phyloP scores from a whole-genome alignment of 257 asterid species.

The Fraxinus cuspidata region DNA sequence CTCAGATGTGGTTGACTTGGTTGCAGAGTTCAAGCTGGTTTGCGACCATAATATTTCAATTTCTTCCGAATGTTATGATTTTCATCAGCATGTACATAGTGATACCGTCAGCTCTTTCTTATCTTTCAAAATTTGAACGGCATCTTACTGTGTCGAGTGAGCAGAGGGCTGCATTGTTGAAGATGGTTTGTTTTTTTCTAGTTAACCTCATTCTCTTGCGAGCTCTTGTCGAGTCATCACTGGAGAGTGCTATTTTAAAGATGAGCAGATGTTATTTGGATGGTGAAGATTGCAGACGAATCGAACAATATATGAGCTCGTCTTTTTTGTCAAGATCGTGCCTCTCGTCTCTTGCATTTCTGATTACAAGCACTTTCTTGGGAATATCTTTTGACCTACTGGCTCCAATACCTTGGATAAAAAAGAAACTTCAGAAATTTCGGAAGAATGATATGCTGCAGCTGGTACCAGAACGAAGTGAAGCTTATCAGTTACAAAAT shows the following conservation, averaged over 20 bases:
- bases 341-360: conserved; percentile 87
- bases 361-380: conserved; percentile 86
- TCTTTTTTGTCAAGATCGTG: conserved; percentile 90
- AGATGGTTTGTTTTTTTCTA: conserved; percentile 95
- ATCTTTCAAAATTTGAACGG: conserved; percentile 86
- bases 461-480: conserved; percentile 83
- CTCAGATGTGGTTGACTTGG: conserved; percentile 95
- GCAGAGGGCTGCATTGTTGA: conserved; percentile 86
- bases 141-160: conserved; percentile 97
- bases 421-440: conserved; percentile 77
- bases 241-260: conserved; percentile 73
- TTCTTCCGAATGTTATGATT: conserved; percentile 89
- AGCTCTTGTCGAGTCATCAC: conserved; percentile 87
- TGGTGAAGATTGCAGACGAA: conserved; percentile 95
- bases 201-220: conserved; percentile 91
- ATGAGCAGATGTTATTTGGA: conserved; percentile 98
- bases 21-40: conserved; percentile 95
- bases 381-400: conserved; percentile 91
- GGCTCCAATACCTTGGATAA: conserved; percentile 99
- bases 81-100: conserved; percentile 94
- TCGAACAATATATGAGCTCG: conserved; percentile 75
- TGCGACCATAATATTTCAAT: conserved; percentile 81
- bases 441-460: conserved; percentile 94
- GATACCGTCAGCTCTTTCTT: conserved; percentile 88
- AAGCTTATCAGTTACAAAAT: conserved; percentile 70